Conservation (phyloP, 2,329 filamentous ascomycete genomes). For the Neopestalotiopsis clavispora region DNA sequence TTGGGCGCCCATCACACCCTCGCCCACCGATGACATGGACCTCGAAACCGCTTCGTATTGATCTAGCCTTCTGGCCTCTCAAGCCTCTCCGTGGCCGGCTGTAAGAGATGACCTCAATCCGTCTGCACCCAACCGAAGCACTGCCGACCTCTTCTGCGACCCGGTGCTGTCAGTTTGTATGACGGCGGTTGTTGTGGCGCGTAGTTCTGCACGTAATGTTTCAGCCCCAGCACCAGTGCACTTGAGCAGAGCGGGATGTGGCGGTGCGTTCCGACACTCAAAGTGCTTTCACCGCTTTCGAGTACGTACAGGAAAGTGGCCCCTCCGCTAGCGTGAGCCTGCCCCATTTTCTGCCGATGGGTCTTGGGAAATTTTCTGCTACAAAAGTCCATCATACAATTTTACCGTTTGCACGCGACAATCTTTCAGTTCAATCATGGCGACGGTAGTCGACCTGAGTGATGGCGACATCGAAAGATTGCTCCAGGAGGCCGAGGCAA, state of each 20-base stretch:
- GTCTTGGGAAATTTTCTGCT: slow-evolving; percentile 8
- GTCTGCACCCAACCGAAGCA: background rate
- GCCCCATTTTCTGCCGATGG: slow-evolving; percentile 8
- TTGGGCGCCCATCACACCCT: slow-evolving; percentile 32
- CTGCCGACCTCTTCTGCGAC: background rate
- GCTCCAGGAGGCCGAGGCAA: slow-evolving; percentile 65
- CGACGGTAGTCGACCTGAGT: slow-evolving; percentile 52
- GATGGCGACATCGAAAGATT: slow-evolving; percentile 69
- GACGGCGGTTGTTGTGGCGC: background rate
- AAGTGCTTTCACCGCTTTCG: background rate
- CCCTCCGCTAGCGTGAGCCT: background rate
- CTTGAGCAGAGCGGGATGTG: background rate
- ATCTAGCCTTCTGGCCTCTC: background rate
- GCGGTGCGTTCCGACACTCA: background rate
- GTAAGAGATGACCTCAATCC: background rate
- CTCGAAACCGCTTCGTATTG: background rate
- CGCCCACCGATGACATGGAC: background rate
- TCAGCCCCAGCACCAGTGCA: no score
- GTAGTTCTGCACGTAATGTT: background rate
- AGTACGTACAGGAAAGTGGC: background rate
- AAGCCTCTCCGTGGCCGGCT: background rate
- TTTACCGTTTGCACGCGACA: background rate
- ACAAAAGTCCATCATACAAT: background rate
- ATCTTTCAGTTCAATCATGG: background rate
- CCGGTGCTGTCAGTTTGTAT: background rate